Percentiles rank a stretch among this genome's conserved stretches.
phyloP scores from a whole-genome alignment of 495 filamentous ascomycete genomes.

The Letharia lupina region DNA sequence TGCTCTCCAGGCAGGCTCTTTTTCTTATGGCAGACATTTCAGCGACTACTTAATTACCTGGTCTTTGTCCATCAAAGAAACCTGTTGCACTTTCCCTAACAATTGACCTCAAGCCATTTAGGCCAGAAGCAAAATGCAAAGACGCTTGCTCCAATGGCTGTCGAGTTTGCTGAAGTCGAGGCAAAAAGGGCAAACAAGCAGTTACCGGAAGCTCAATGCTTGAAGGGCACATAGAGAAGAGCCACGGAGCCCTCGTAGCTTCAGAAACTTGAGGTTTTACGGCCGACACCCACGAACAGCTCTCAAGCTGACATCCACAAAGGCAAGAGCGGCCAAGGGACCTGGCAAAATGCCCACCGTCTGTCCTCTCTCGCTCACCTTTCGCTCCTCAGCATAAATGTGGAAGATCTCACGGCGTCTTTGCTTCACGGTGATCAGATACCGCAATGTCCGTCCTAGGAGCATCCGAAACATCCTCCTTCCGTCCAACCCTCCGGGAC shows the following conservation, averaged over 20 bases:
- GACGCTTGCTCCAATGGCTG: conserved; percentile 1
- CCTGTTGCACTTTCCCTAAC: background rate
- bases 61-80: background rate
- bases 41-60: background rate
- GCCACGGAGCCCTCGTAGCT: background rate
- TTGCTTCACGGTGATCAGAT: background rate
- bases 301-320: background rate
- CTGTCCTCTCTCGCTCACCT: background rate
- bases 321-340: background rate
- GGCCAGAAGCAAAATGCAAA: background rate
- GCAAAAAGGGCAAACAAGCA: conserved; percentile 1
- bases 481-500: background rate
- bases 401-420: background rate
- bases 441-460: background rate
- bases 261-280: background rate
- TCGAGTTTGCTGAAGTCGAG: conserved; percentile 6
- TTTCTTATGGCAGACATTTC: background rate
- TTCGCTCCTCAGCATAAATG: background rate
- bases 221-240: background rate
- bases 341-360: background rate
- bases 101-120: background rate
- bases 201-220: conserved; percentile 4
- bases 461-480: background rate
- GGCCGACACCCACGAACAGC: background rate
- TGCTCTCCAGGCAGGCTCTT: background rate